A percentile compares a stretch with the other conserved stretches of the same genome.
Conservation (phyloP, 352 stramenopile species). For the Blastocystis sp. region DNA sequence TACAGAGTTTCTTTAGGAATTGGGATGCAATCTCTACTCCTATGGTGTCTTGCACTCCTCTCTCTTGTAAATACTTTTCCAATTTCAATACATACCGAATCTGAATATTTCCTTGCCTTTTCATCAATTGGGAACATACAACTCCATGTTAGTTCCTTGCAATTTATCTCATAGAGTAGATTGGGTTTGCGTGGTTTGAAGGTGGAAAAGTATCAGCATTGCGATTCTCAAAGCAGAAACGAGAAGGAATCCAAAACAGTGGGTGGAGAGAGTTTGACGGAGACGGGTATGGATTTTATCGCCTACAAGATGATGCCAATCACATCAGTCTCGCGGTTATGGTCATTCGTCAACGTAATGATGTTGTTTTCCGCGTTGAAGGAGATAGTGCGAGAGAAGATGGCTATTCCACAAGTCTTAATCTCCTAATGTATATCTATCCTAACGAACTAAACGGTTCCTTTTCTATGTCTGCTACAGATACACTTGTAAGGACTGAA, state of each 20-base stretch:
- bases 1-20: neutral
- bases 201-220: neutral
- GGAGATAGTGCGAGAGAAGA: neutral
- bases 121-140: neutral
- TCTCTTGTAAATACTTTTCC: neutral
- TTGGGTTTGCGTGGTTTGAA: constrained; percentile 47
- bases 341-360: neutral
- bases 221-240: constrained; percentile 2
- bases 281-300: constrained; percentile 18
- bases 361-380: neutral
- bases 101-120: neutral
- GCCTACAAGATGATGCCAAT: constrained; percentile 3
- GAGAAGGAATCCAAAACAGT: neutral
- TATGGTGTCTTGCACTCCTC: neutral
- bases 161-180: neutral
- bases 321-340: neutral
- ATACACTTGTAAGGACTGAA: neutral
- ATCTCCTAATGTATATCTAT: neutral
- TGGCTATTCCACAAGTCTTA: neutral
- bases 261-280: constrained; percentile 7
- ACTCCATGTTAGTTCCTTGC: neutral
- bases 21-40: neutral
- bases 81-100: neutral
- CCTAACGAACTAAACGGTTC: neutral
- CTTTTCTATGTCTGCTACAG: neutral